Evolutionary conservation across 768 basidiomycete genomes (phyloP).

Genomic region (Leccinum uliginosum): DNA sequence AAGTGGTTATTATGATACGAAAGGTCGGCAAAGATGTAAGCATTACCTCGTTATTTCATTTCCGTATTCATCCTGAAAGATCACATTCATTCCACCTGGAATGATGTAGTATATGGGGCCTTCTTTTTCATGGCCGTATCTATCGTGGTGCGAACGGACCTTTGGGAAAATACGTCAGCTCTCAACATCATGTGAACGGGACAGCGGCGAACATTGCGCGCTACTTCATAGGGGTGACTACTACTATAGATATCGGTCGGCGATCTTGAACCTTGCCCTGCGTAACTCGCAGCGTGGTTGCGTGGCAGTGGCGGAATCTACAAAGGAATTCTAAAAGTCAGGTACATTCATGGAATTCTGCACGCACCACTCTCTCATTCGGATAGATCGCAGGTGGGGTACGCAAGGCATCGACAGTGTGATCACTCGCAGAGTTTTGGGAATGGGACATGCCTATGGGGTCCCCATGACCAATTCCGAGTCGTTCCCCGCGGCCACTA

Average conservation of each 20-base stretch:
- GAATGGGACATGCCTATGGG: slow-evolving; percentile 23
- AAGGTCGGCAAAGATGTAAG: neutral
- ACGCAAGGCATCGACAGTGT: slow-evolving; percentile 27
- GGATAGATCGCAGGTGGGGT: slow-evolving; percentile 20
- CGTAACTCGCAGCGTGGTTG: slow-evolving; percentile 15
- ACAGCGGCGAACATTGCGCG: slow-evolving; percentile 10
- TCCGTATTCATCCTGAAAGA: slow-evolving; percentile 64
- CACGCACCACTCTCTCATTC: slow-evolving; percentile 25
- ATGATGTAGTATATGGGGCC: slow-evolving; percentile 55
- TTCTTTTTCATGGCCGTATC: slow-evolving; percentile 21
- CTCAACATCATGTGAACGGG: neutral
- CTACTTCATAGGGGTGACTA: slow-evolving; percentile 14
- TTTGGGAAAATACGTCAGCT: slow-evolving; percentile 14
- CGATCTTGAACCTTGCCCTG: slow-evolving; percentile 13
- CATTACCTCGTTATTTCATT: slow-evolving; percentile 58
- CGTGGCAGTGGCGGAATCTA: slow-evolving; percentile 31
- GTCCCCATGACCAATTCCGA: slow-evolving; percentile 7
- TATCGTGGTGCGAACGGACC: slow-evolving; percentile 25
- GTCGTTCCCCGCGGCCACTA: slow-evolving; percentile 15
- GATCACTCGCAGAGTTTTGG: slow-evolving; percentile 25
- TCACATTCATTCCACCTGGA: slow-evolving; percentile 58
- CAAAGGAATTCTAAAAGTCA: neutral
- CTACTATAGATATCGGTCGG: slow-evolving; percentile 31
- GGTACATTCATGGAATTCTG: neutral
- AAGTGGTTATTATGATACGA: neutral